phyloP scores from a whole-genome alignment of 148 eudicot species.

The Camellia granthamiana region DNA sequence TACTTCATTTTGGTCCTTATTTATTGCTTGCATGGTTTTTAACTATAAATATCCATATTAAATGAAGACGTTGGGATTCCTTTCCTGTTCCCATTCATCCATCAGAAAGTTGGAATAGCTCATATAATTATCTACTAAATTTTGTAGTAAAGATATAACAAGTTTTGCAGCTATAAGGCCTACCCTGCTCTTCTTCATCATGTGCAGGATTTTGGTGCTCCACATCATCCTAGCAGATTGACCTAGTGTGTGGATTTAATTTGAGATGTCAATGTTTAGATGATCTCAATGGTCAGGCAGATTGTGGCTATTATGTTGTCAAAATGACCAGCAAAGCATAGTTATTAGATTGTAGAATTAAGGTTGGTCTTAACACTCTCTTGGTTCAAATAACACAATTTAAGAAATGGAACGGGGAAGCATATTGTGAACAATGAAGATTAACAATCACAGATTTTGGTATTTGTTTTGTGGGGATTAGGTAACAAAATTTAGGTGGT shows the following conservation, averaged over 20 bases:
- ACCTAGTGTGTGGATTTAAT: neutral
- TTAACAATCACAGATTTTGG: neutral
- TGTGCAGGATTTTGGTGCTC: no score
- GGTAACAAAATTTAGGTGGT: neutral
- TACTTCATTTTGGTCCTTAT: neutral
- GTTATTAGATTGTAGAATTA: neutral
- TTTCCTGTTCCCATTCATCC: neutral
- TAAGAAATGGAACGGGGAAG: neutral
- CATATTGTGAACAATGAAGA: neutral
- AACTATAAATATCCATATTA: neutral
- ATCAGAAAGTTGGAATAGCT: neutral
- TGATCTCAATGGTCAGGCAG: neutral
- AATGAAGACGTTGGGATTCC: neutral
- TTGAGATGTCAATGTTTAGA: neutral
- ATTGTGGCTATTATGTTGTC: neutral
- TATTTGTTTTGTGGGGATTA: neutral
- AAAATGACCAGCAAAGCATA: neutral
- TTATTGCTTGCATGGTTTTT: neutral
- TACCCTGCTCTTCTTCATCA: neutral
- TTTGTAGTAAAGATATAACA: neutral
- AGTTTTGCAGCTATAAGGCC: neutral
- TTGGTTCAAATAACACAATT: neutral
- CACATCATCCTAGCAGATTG: no score
- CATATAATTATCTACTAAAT: neutral
- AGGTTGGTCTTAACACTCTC: neutral